phyloP scores from a whole-genome alignment of 2,329 filamentous ascomycete species.

The Hypoxylon sp. region DNA sequence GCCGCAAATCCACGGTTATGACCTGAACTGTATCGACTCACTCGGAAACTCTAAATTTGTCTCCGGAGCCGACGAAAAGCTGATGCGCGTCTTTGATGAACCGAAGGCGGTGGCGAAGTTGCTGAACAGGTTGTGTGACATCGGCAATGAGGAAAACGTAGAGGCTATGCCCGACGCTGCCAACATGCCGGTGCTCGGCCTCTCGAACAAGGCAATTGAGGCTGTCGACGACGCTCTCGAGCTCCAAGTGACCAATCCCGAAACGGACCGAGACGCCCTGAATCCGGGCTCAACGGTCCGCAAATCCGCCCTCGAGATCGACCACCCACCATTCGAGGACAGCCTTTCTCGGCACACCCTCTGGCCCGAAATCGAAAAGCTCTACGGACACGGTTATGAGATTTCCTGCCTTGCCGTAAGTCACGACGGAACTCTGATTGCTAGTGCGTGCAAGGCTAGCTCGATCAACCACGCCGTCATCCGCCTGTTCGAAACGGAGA shows the following conservation, averaged over 20 bases:
- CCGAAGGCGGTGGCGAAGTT: slow-evolving; percentile 86
- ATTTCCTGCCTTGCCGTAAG: slow-evolving; percentile 88
- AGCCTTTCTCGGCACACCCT: slow-evolving; percentile 90
- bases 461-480: slow-evolving; percentile 96
- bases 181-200: slow-evolving; percentile 92
- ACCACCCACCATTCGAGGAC: slow-evolving; percentile 89
- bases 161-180: slow-evolving; percentile 83
- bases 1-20: slow-evolving; percentile 98
- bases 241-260: slow-evolving; percentile 56
- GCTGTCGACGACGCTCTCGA: slow-evolving; percentile 62
- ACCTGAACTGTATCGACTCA: slow-evolving; percentile 92
- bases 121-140: slow-evolving; percentile 76
- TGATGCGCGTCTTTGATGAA: slow-evolving; percentile 95
- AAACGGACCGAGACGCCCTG: slow-evolving; percentile 67
- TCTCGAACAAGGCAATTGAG: slow-evolving; percentile 94
- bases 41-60: slow-evolving; percentile 84
- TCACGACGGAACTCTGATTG: slow-evolving; percentile 81
- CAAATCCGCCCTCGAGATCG: slow-evolving; percentile 74
- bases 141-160: slow-evolving; percentile 60
- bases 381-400: slow-evolving; percentile 98
- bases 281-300: slow-evolving; percentile 70
- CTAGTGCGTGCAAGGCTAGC: slow-evolving; percentile 93
- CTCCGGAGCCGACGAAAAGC: slow-evolving; percentile 96
- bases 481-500: slow-evolving; percentile 86
- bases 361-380: slow-evolving; percentile 96